Percentiles rank a stretch among this genome's conserved stretches.
These are phyloP conservation scores for Clarireedia monteithiana DNA, from an alignment of 2,329 filamentous ascomycete species.

Conservation along the genomic window DNA sequence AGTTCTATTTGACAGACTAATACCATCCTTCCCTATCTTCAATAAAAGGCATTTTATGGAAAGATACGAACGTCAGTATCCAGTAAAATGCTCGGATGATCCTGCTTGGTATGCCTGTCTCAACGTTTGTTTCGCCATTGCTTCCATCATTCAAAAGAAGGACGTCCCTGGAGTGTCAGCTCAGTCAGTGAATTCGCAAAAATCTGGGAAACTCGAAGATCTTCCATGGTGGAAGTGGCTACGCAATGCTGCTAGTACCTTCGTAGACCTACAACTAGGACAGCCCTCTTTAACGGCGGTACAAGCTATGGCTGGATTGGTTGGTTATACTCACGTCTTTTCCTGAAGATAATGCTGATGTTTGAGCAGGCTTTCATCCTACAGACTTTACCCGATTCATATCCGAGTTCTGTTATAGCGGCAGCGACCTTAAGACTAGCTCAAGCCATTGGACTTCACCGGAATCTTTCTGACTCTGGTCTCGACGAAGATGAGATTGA, in stretches of 20 bases:
- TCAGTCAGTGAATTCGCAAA: not conserved
- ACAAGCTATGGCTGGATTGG: constrained; percentile 17
- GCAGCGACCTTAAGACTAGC: constrained; percentile 14
- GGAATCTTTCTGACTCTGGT: constrained; percentile 13
- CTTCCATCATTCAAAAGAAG: constrained; percentile 11
- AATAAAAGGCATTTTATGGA: constrained; percentile 15
- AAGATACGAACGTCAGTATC: constrained; percentile 17
- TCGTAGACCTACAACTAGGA: constrained; percentile 17
- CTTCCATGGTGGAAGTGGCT: not conserved
- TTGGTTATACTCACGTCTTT: not conserved
- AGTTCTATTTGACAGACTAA: constrained; percentile 4
- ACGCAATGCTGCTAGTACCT: constrained; percentile 18
- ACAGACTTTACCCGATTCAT: constrained; percentile 14
- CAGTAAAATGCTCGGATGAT: constrained; percentile 13
- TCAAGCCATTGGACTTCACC: constrained; percentile 20
- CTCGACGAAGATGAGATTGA: constrained; percentile 14
- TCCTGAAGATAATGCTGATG: not conserved
- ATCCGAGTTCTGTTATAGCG: constrained; percentile 16
- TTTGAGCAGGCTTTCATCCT: constrained; percentile 8
- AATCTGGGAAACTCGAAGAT: not conserved
- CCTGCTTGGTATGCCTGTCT: constrained; percentile 23
- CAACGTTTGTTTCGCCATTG: constrained; percentile 17
- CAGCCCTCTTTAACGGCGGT: constrained; percentile 19
- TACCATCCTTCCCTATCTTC: constrained; percentile 12
- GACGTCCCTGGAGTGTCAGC: constrained; percentile 4